These are phyloP conservation scores for Sporothrix inflata DNA, from an alignment of 2,329 filamentous ascomycete genomes.

Conservation along the genomic window DNA sequence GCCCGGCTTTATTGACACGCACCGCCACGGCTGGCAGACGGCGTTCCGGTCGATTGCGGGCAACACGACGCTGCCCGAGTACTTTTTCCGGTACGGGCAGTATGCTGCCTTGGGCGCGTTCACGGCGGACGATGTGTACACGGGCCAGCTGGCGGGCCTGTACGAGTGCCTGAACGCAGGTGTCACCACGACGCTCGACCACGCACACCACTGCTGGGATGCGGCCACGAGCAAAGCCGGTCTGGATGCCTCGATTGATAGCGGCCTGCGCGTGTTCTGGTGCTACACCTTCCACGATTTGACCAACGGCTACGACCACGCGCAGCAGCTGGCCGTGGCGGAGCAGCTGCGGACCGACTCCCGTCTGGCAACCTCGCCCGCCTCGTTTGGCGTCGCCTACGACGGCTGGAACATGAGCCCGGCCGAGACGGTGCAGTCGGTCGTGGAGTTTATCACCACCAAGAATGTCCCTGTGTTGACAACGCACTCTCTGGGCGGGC, in stretches of 20 bases:
- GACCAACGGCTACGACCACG: conserved; percentile 1
- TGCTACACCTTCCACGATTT: conserved; percentile 5
- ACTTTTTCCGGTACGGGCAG: conserved; percentile 11
- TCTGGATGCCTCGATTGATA: background rate
- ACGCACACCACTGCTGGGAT: conserved; percentile 10
- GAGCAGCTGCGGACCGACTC: background rate
- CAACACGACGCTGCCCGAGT: conserved; percentile 17
- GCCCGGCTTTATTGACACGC: background rate
- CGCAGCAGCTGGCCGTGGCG: background rate
- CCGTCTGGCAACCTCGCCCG: background rate
- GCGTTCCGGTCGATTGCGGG: background rate
- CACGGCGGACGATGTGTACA: conserved; percentile 4
- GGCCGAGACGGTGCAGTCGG: background rate
- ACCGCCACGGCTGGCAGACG: conserved; percentile 19
- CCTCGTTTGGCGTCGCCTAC: background rate
- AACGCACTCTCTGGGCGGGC: conserved; percentile 2
- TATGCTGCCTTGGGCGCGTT: background rate
- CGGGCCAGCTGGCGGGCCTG: background rate
- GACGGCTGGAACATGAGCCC: conserved; percentile 8
- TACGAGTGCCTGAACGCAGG: conserved; percentile 12
- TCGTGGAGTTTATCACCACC: background rate
- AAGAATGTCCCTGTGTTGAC: background rate
- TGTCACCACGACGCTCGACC: background rate
- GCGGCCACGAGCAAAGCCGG: background rate
- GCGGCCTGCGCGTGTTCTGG: conserved; percentile 1